Conservation (phyloP, 1,139 yeast genomes). For the Hansenula lynferdii region DNA sequence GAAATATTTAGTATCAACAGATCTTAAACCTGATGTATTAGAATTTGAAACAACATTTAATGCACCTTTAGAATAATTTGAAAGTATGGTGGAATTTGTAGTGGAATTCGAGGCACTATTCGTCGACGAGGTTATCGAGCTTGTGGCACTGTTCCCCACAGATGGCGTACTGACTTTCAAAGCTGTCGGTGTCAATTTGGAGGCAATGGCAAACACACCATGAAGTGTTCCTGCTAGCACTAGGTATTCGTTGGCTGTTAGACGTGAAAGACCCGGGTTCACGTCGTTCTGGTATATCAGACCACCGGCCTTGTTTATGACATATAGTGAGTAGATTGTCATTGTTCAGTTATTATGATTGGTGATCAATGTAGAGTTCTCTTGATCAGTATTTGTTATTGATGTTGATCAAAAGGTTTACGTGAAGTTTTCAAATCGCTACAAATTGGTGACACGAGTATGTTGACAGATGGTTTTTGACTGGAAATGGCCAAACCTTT, state of each 20-base stretch:
- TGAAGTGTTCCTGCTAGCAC: conserved; percentile 94
- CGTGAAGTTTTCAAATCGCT: background rate
- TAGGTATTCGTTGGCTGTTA: conserved; percentile 81
- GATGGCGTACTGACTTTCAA: conserved; percentile 29
- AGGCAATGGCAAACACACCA: conserved; percentile 93
- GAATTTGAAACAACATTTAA: conserved; percentile 26
- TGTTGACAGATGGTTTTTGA: background rate
- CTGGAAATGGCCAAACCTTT: too few relatives aligned
- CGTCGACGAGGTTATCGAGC: background rate
- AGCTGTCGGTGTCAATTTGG: conserved; percentile 64
- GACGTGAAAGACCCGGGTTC: conserved; percentile 30
- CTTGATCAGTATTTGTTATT: too few relatives aligned
- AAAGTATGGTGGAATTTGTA: conserved; percentile 4
- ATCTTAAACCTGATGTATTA: conserved; percentile 50
- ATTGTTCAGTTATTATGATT: too few relatives aligned
- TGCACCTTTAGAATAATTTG: conserved; percentile 8
- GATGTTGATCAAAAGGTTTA: background rate
- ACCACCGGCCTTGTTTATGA: conserved; percentile 86
- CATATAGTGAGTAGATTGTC: conserved; percentile 58
- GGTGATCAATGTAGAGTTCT: too few relatives aligned
- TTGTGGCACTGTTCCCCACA: background rate
- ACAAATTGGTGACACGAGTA: background rate
- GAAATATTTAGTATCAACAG: conserved; percentile 58
- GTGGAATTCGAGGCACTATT: background rate
- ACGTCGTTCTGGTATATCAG: conserved; percentile 79